phyloP scores from a whole-genome alignment of 306 rosid genomes.

The Medicago ruthenica region DNA sequence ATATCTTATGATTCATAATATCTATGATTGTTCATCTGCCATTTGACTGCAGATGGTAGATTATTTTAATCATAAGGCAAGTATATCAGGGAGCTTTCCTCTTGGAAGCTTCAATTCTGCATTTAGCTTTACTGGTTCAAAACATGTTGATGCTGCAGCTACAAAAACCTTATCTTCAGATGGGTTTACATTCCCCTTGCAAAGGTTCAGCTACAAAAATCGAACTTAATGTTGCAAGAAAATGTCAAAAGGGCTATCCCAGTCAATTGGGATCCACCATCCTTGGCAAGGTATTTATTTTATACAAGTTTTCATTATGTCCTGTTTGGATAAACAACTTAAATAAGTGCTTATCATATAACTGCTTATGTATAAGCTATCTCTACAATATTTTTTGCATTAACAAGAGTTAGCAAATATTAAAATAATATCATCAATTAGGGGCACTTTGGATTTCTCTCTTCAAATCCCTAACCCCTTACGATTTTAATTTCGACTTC shows the following conservation, averaged over 20 bases:
- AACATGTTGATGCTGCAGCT: slow-evolving; percentile 63
- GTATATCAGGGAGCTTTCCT: slow-evolving; percentile 65
- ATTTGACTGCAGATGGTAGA: slow-evolving; percentile 82
- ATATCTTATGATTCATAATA: background rate
- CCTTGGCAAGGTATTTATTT: slow-evolving; percentile 70
- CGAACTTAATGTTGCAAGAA: slow-evolving; percentile 63
- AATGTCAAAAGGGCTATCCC: slow-evolving; percentile 72
- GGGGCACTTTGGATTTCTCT: too few relatives aligned
- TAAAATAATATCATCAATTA: too few relatives aligned
- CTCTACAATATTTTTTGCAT: too few relatives aligned
- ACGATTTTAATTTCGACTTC: too few relatives aligned
- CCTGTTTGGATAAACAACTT: too few relatives aligned
- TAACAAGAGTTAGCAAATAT: too few relatives aligned
- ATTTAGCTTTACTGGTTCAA: slow-evolving; percentile 94
- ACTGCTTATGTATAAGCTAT: background rate
- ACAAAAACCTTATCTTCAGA: slow-evolving; percentile 77
- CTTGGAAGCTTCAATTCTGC: slow-evolving; percentile 86
- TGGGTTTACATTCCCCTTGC: slow-evolving; percentile 80
- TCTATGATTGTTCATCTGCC: slow-evolving; percentile 40
- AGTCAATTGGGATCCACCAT: slow-evolving; percentile 72
- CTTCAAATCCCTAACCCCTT: too few relatives aligned
- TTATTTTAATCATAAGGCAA: slow-evolving; percentile 72
- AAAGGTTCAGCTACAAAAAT: slow-evolving; percentile 64
- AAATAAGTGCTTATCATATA: background rate
- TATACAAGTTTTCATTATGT: slow-evolving; percentile 26